Evolutionary conservation across 2,329 filamentous ascomycete species (phyloP), one percentile per base, ranked within the genome.

Genomic region (Pseudohalonectria lignicola): DNA sequence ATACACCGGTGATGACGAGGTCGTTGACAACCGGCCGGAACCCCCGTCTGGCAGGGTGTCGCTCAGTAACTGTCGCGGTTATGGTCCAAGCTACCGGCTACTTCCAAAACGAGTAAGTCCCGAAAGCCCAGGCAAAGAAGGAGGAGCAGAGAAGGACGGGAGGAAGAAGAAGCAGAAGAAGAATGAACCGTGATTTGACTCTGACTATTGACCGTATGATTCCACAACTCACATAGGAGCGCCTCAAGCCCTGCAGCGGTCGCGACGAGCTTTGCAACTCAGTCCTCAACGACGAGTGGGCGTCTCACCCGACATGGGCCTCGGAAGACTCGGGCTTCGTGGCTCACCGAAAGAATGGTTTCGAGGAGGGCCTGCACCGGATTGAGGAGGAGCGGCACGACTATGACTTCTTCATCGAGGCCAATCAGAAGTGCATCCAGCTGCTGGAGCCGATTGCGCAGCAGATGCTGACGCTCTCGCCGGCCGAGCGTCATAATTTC

Each of bases 361-460:
- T 83, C 46, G 92, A 98, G 57, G 92, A 98, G 59, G 84, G 84
- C 23, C 75, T 98, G 8, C 92, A 98, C 55, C 75, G 92, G 16
- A 95, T 98, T 43, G 92, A 98, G 60, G 92, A 98, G 60, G 92
- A 98, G 57, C 83, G 92, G 4, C 92, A 98, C 54, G 92, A 98
- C 54, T 98, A 98, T 51, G 92, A 98, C 58, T 94, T 93, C 62
- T 92, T 95, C 54, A 96, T 98, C 38, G 92, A 98, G 61, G 85
- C 86, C 8, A 94, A 92, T 53, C 76, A 83, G 43, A 88, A 94
- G 48, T 95, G 92, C 36, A 94, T 98, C 42, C 92, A 96, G 59
- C 78, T 98, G 4, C 76, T 98, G 30, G 90, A 96, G 56, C 92
- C 92, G 0, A 86, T 96, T 41, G 87, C 86, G 2, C 87, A 94